Evolutionary conservation across 139 green algal species (phyloP), one percentile per base, ranked within the genome.

Genomic region (Monoraphidium neglectum): DNA sequence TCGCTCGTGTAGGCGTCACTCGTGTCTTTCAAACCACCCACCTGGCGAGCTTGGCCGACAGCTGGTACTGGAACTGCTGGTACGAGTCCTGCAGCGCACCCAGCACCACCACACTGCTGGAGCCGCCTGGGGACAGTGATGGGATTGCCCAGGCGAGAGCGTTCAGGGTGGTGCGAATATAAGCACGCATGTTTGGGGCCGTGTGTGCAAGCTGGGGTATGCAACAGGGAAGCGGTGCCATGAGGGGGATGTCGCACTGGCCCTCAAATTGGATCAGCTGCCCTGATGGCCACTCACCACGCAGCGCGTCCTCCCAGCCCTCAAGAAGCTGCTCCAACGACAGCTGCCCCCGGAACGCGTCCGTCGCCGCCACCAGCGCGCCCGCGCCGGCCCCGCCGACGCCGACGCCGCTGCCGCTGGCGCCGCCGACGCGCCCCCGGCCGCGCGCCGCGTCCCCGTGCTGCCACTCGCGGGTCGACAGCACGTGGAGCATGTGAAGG

Each of bases 81-180:
- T 97, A 97, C 0, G 88, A 89, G 74, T 98, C 94, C 63, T 92
- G 89, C 67, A 96, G 81, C 21, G 56, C 73, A 53, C 92, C 91
- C 13, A 95, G 78, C 54, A 95, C 84, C 28, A 92, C 85, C 24
- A 84, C 82, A 32, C 61, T 57, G 1, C 65, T 65, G n/a, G 65
- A 74, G 1, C 65, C 53, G 32, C 64, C 74, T 24, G 47, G 63
- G 4, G n/a, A n/a, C n/a, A n/a, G n/a, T n/a, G n/a, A n/a, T n/a
- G n/a, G n/a, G n/a, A n/a, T n/a, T n/a, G n/a, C n/a, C n/a, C n/a
- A n/a, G n/a, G n/a, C n/a, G n/a, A n/a, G n/a, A n/a, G n/a, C n/a
- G n/a, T n/a, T n/a, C n/a, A n/a, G n/a, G n/a, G n/a, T n/a, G n/a
- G n/a, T n/a, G n/a, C n/a, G n/a, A n/a, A n/a, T n/a, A n/a, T n/a